Evolutionary conservation across 306 rosid species (phyloP), one percentile per base, ranked within the genome.

Genomic region (Vigna radiata): DNA sequence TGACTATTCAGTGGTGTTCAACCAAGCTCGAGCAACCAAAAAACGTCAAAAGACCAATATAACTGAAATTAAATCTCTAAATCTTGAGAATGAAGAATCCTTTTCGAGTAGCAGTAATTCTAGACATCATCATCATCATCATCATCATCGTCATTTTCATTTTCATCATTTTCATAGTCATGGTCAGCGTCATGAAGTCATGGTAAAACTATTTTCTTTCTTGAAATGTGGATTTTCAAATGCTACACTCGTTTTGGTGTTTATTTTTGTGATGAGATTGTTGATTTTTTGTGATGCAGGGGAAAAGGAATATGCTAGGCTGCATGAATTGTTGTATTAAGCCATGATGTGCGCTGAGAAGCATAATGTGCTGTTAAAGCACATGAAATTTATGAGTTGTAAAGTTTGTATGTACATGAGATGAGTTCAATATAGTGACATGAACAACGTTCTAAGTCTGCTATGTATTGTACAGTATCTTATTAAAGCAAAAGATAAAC

Each of bases 241-340:
- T 19, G 56, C 23, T 0, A 50, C 1, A 6, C 3, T 17, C 25
- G 14, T 27, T 3, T 19, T 19, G 3, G 15, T 55, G 31, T 55
- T 55, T 55, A 13, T 55, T 4, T 55, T 25, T 25, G 27, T 25
- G 27, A 25, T 25, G 27, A 25, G 33, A 4, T 29, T 72, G 46
- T 75, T 48, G 37, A 77, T 17, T 78, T 78, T 48, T 85, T 63
- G 72, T 16, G 50, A 77, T 84, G 96, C 97, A 89, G 98, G 88
- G 87, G 86, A 89, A 82, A 73, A 89, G 39, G 88, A 88, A 73
- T 85, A 64, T 91, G 55, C 86, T 88, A 81, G 85, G 97, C 83
- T 89, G 87, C 92, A 85, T 91, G 49, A 88, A 89, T 58, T 87
- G 96, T 81, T 91, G 97, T 37, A 87, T 89, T 76, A 91, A 79